Base-by-base conservation (phyloP, 352 stramenopile genomes). In the Phytophthora pseudosyringae region DNA sequence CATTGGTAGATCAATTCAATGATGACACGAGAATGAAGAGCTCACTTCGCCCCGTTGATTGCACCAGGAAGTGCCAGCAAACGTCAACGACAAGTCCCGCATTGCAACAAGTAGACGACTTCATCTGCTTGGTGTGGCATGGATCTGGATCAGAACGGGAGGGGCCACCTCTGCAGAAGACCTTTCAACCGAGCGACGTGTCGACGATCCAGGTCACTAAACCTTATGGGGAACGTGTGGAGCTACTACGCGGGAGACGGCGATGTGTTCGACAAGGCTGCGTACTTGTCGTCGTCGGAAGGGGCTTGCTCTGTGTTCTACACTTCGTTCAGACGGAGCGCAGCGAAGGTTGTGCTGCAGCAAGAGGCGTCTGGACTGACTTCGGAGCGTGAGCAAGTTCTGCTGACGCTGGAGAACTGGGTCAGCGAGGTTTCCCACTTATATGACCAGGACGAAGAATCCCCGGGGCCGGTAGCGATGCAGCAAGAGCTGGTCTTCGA, bases 331-430 rank as follows among this genome's bases (percentile, higher is more conserved):
- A 67, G 69, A 67, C 64, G 71, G 28, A 78, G 60, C 36, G 68
- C 67, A 8, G 55, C 71, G 13, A 67, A 67, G 18, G 75, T 83
- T 48, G 67, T 73, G 50, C n/a, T 72, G n/a, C 61, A 71, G 11
- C 66, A 67, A 38, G 60, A 63, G 29, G 31, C 58, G 16, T 55
- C 57, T 49, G 58, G 64, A 10, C 29, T 67, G 35, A 46, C 49
- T n/a, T 57, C 62, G 3, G 60, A 56, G n/a, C 32, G 53, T 5
- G 58, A 73, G 5, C 59, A 86, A 36, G 61, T 76, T 26, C 59
- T 80, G 35, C 66, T 86, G 28, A 55, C 83, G 33, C 63, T 89
- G 3, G 69, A 83, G 50, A 78, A 87, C 55, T 89, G 80, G 80
- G 38, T 69, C 18, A 66, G 78, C 21, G 80, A 89, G 18, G 63